phyloP scores from a whole-genome alignment of 139 green algal genomes.

The Chlorella vulgaris region DNA sequence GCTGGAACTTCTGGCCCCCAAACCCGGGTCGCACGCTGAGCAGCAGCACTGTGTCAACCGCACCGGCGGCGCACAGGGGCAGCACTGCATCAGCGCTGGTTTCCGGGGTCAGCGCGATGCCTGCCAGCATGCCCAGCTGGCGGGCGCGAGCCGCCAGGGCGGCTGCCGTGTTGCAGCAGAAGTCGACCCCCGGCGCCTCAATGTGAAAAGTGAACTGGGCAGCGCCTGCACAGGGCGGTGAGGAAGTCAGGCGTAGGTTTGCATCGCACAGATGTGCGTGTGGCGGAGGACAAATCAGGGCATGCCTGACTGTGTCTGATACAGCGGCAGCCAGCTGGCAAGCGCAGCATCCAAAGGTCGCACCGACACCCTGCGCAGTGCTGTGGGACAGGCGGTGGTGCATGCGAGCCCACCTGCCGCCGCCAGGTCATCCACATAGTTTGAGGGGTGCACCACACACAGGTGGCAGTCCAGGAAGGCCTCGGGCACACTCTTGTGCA shows the following conservation, averaged over 20 bases:
- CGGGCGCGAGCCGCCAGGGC: slow-evolving; percentile 43
- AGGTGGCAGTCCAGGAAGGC: slow-evolving; percentile 93
- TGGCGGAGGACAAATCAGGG: no score
- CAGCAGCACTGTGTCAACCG: slow-evolving; percentile 68
- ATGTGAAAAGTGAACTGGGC: slow-evolving; percentile 94
- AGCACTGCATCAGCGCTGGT: slow-evolving; percentile 70
- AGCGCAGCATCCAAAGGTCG: neutral
- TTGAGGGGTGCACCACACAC: slow-evolving; percentile 22
- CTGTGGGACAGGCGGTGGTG: neutral
- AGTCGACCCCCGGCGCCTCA: slow-evolving; percentile 62
- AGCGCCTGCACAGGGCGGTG: slow-evolving; percentile 64
- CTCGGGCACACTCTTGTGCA: slow-evolving; percentile 75
- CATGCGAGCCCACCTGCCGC: neutral
- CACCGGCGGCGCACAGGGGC: slow-evolving; percentile 34
- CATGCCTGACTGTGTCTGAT: no score
- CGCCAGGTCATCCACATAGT: slow-evolving; percentile 33
- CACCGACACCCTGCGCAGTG: neutral
- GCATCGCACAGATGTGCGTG: no score
- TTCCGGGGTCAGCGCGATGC: slow-evolving; percentile 76
- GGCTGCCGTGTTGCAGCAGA: slow-evolving; percentile 27
- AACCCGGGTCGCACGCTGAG: slow-evolving; percentile 90
- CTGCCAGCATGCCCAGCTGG: slow-evolving; percentile 75
- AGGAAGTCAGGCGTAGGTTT: no score
- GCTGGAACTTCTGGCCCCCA: slow-evolving; percentile 86
- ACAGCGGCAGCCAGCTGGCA: no score